Conservation (phyloP, 2,329 filamentous ascomycete genomes). For the Mycosphaerella sp. region DNA sequence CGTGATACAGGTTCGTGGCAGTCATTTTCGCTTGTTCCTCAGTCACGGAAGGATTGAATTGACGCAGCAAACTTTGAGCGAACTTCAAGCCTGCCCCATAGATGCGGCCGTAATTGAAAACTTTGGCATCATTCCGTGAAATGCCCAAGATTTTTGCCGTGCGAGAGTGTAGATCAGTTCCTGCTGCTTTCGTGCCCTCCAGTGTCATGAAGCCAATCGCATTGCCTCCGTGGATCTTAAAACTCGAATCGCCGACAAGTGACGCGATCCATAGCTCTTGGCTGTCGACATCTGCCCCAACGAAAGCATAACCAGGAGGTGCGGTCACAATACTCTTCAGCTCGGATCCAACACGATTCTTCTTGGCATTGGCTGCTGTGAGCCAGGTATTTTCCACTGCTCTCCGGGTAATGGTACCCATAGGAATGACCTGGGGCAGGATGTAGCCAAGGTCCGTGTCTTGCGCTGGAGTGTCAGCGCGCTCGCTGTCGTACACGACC, state of each 20-base stretch:
- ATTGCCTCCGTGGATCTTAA: slow-evolving; percentile 91
- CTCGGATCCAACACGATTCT: slow-evolving; percentile 91
- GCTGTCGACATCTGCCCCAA: slow-evolving; percentile 95
- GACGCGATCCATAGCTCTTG: slow-evolving; percentile 98
- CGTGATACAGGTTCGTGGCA: slow-evolving; percentile 73
- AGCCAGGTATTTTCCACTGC: slow-evolving; percentile 98
- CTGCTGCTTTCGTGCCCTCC: slow-evolving; percentile 88
- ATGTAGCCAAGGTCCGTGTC: slow-evolving; percentile 66
- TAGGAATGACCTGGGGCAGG: slow-evolving; percentile 89
- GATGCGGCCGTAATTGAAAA: slow-evolving; percentile 98
- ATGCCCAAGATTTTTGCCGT: slow-evolving; percentile 91
- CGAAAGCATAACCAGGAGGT: slow-evolving; percentile 83
- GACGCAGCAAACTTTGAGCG: slow-evolving; percentile 77
- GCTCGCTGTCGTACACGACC: slow-evolving; percentile 75
- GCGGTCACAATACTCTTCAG: slow-evolving; percentile 95
- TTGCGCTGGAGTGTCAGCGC: slow-evolving; percentile 22
- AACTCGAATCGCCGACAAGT: slow-evolving; percentile 87
- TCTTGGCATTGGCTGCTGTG: slow-evolving; percentile 94
- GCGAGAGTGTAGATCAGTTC: slow-evolving; percentile 89
- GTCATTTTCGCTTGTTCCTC: slow-evolving; percentile 71
- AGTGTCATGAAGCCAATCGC: slow-evolving; percentile 99
- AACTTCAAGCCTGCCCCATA: slow-evolving; percentile 97
- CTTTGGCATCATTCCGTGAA: slow-evolving; percentile 87
- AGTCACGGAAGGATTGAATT: slow-evolving; percentile 82
- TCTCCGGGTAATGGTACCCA: slow-evolving; percentile 92